Conservation (phyloP, 208 protist genomes). For the Lotmaria passim region DNA sequence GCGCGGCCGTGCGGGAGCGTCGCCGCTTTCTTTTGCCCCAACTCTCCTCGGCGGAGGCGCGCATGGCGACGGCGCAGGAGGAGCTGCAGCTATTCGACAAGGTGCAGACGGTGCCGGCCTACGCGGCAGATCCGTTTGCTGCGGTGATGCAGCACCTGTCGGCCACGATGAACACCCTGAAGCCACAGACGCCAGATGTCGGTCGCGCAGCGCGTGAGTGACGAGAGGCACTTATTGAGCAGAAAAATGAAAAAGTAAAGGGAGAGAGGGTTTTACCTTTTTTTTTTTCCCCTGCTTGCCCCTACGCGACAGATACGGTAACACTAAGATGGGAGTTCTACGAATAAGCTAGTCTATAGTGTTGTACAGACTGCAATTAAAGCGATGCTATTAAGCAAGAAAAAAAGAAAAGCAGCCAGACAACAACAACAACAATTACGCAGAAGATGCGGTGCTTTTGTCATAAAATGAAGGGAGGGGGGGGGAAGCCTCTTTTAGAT, state of each 20-base stretch:
- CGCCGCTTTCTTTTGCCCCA: constrained; percentile 15
- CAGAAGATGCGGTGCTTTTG: too few species aligned
- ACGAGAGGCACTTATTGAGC: not conserved
- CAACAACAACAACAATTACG: too few species aligned
- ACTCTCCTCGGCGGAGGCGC: constrained; percentile 40
- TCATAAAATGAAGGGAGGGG: too few species aligned
- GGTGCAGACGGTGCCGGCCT: constrained; percentile 49
- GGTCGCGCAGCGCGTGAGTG: constrained; percentile 33
- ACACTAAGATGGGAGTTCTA: too few species aligned
- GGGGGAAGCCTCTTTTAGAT: too few species aligned
- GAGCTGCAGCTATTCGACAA: constrained; percentile 72
- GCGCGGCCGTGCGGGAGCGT: constrained; percentile 22
- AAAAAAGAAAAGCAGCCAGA: too few species aligned
- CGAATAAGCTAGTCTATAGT: too few species aligned
- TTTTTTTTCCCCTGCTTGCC: too few species aligned
- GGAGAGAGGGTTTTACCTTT: not conserved
- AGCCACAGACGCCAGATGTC: constrained; percentile 78
- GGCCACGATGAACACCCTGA: constrained; percentile 62
- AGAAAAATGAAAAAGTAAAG: not conserved
- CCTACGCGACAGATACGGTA: too few species aligned
- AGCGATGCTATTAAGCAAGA: too few species aligned
- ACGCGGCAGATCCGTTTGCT: constrained; percentile 61
- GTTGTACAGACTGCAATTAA: too few species aligned
- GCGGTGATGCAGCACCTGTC: constrained; percentile 66
- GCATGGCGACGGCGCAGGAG: constrained; percentile 52